Conservation (phyloP, 2,329 filamentous ascomycete genomes). For the Monilinia fructigena region DNA sequence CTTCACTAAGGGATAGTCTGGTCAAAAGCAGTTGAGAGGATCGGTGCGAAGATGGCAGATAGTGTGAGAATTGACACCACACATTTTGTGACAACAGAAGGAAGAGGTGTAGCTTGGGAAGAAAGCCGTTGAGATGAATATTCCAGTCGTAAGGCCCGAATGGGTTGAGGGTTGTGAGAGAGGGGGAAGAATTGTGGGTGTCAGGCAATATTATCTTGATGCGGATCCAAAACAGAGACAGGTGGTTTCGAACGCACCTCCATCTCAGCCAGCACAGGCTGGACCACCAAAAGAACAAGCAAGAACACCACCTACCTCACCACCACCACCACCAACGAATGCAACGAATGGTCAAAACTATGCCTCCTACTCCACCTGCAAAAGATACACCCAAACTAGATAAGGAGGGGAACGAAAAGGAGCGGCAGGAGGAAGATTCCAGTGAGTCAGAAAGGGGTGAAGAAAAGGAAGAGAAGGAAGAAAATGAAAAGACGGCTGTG, state of each 20-base stretch:
- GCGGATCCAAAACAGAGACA: slow-evolving; percentile 55
- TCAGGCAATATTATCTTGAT: slow-evolving; percentile 94
- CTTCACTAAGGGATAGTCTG: slow-evolving; percentile 69
- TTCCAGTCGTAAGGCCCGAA: slow-evolving; percentile 92
- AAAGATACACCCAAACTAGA: slow-evolving; percentile 34
- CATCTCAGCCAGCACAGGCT: slow-evolving; percentile 26
- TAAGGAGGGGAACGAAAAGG: slow-evolving; percentile 32
- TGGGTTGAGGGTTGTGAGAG: slow-evolving; percentile 97
- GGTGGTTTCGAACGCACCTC: slow-evolving; percentile 29
- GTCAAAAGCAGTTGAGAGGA: slow-evolving; percentile 74
- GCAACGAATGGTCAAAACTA: slow-evolving; percentile 31
- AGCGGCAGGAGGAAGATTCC: slow-evolving; percentile 32
- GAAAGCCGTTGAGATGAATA: slow-evolving; percentile 95
- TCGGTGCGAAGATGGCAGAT: slow-evolving; percentile 90
- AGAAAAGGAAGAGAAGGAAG: slow-evolving; percentile 38
- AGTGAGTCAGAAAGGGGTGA: slow-evolving; percentile 32
- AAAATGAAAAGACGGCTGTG: slow-evolving; percentile 39
- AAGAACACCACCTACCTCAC: slow-evolving; percentile 28
- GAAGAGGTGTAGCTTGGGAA: slow-evolving; percentile 91
- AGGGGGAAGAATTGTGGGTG: slow-evolving; percentile 87
- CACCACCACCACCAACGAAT: slow-evolving; percentile 28
- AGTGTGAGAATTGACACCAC: slow-evolving; percentile 94
- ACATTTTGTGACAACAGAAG: slow-evolving; percentile 96
- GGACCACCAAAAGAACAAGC: slow-evolving; percentile 30
- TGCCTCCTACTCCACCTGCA: slow-evolving; percentile 38